Evolutionary conservation across 306 rosid species (phyloP).

Genomic region (Mucuna pruriens): DNA sequence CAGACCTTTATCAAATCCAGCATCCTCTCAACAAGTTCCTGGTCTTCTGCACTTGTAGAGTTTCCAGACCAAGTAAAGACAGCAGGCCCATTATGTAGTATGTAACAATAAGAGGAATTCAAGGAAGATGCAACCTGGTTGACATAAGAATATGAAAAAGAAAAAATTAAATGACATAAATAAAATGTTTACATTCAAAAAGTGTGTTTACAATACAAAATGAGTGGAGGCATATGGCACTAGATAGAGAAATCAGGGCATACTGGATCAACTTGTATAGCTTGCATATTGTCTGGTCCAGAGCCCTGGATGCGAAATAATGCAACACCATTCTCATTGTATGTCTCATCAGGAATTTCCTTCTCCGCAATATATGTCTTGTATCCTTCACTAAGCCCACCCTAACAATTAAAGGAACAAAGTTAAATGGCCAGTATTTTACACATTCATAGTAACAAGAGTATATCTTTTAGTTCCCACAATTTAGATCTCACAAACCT

Average conservation of each 20-base stretch:
- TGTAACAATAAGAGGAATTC: slow-evolving; percentile 84
- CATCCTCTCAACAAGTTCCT: slow-evolving; percentile 86
- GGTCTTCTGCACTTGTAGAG: slow-evolving; percentile 68
- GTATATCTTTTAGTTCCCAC: slow-evolving; percentile 10
- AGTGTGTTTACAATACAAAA: slow-evolving; percentile 13
- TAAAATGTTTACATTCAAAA: slow-evolving; percentile 28
- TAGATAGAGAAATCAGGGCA: slow-evolving; percentile 27
- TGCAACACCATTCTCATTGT: slow-evolving; percentile 77
- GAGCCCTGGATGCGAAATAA: slow-evolving; percentile 91
- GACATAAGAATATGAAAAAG: slow-evolving; percentile 15
- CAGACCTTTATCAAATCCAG: slow-evolving; percentile 87
- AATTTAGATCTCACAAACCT: slow-evolving; percentile 60
- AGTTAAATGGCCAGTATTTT: slow-evolving; percentile 31
- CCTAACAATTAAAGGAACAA: slow-evolving; percentile 46
- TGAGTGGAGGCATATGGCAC: neutral
- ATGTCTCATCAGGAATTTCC: slow-evolving; percentile 78
- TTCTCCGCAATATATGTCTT: slow-evolving; percentile 59
- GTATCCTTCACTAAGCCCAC: slow-evolving; percentile 85
- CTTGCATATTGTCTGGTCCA: slow-evolving; percentile 96
- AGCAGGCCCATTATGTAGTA: slow-evolving; percentile 72
- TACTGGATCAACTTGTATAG: slow-evolving; percentile 89
- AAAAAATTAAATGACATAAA: slow-evolving; percentile 11
- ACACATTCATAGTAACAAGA: neutral
- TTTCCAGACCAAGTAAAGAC: slow-evolving; percentile 86
- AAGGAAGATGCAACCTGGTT: slow-evolving; percentile 81